Evolutionary conservation across 176 grass and related monocot species (phyloP).

Genomic region (Phoenix dactylifera): DNA sequence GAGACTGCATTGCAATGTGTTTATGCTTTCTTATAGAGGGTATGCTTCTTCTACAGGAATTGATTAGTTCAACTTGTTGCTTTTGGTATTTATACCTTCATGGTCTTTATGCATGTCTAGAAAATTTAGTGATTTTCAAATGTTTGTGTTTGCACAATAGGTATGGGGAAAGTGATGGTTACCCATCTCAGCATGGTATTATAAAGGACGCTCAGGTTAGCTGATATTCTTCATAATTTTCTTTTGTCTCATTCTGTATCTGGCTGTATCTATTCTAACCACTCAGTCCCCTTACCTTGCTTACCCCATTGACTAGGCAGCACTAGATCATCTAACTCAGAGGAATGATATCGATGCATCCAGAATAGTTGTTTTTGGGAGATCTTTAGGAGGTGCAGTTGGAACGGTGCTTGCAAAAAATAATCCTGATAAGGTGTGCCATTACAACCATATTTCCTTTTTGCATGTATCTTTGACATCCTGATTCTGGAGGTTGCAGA

Average conservation of each 20-base stretch:
- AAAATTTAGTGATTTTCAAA: slow-evolving; percentile 10
- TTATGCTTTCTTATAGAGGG: slow-evolving; percentile 99
- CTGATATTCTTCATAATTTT: slow-evolving; percentile 23
- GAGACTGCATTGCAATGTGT: slow-evolving; percentile 92
- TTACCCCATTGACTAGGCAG: slow-evolving; percentile 52
- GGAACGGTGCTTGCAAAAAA: slow-evolving; percentile 84
- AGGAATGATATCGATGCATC: slow-evolving; percentile 93
- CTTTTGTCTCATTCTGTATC: slow-evolving; percentile 13
- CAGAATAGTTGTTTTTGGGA: slow-evolving; percentile 87
- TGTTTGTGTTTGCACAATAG: slow-evolving; percentile 38
- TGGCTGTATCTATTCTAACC: no score
- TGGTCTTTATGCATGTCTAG: background rate
- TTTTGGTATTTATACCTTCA: background rate
- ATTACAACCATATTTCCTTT: background rate
- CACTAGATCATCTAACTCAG: slow-evolving; percentile 87
- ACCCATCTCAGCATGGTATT: slow-evolving; percentile 92
- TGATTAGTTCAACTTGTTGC: slow-evolving; percentile 4
- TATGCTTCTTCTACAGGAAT: slow-evolving; percentile 27
- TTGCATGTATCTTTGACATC: no score
- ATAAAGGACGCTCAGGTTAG: slow-evolving; percentile 90
- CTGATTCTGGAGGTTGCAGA: no score
- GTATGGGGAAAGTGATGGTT: slow-evolving; percentile 95
- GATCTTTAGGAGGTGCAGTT: slow-evolving; percentile 98
- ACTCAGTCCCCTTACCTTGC: background rate
- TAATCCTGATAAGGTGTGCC: slow-evolving; percentile 82